phyloP scores from a whole-genome alignment of 1,284 basidiomycete genomes.

The Pholiota adiposa region DNA sequence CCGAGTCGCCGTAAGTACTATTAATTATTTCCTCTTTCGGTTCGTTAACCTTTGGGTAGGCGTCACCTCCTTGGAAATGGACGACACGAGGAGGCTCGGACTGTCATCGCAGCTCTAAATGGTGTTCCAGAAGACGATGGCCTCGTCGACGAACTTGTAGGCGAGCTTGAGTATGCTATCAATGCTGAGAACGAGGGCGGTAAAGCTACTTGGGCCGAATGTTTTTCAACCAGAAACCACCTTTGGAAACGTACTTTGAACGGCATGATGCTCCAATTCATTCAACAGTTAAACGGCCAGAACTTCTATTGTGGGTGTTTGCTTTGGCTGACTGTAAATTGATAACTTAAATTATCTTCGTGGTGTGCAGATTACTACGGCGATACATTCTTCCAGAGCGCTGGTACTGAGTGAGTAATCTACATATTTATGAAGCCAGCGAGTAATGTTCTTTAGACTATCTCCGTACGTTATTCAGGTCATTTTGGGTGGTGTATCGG shows the following conservation, averaged over 20 bases:
- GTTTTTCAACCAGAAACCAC: slow-evolving; percentile 71
- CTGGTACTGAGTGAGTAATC: slow-evolving; percentile 58
- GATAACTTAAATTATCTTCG: neutral
- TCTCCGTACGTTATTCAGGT: slow-evolving; percentile 75
- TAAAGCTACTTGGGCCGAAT: slow-evolving; percentile 79
- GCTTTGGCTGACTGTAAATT: neutral
- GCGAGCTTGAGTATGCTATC: slow-evolving; percentile 74
- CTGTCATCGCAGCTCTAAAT: slow-evolving; percentile 70
- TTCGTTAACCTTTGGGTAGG: slow-evolving; percentile 33
- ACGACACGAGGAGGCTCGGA: slow-evolving; percentile 55
- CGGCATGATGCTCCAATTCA: slow-evolving; percentile 83
- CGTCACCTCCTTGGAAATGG: slow-evolving; percentile 65
- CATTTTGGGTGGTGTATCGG: slow-evolving; percentile 72
- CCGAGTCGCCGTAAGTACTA: slow-evolving; percentile 73
- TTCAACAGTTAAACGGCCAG: slow-evolving; percentile 80
- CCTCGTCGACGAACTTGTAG: slow-evolving; percentile 65
- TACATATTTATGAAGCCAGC: neutral
- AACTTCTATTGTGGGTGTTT: slow-evolving; percentile 68
- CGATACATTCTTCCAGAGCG: slow-evolving; percentile 82
- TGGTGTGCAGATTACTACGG: slow-evolving; percentile 69
- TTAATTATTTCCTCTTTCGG: neutral
- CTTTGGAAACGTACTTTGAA: slow-evolving; percentile 76
- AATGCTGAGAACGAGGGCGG: slow-evolving; percentile 75
- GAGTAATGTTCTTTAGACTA: slow-evolving; percentile 41
- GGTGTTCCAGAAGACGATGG: slow-evolving; percentile 62